Base-by-base conservation (phyloP, 2,329 filamentous ascomycete genomes). In the Chrysosporium keratinophilum region DNA sequence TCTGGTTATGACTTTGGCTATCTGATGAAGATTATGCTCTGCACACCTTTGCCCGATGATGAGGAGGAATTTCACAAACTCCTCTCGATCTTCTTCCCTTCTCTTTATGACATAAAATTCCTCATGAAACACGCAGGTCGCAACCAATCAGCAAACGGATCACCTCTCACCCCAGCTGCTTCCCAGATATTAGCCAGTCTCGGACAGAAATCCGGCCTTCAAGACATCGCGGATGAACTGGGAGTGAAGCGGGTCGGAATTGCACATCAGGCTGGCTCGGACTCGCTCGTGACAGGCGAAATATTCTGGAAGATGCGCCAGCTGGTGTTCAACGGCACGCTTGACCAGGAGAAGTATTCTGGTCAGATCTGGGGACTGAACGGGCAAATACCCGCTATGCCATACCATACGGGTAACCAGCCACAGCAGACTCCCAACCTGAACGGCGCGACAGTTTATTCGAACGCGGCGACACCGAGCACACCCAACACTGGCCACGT, bases 1-100 rank as follows among this genome's bases (percentile, higher is more conserved):
- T 93, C 88, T 28, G 93, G 91, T 57, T 98, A 98, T 71, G 93
- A 98, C 73, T 97, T 98, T 71, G 93, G 90, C 47, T 97, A 97
- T 65, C 77, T 98, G 45, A 90, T 94, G 65, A 98, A 98, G 73
- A 83, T 96, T 55, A 83, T 98, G 68, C 84, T 87, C 54, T 87
- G 87, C 71, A 80, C 83, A 60, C 82, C 85, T 43, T 77, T 98
- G 6, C 93, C 93, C 0, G 87, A 89, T 61, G 88, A 95, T 61
- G 93, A 97, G 67, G 79, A 84, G 48, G 84, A 93, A 59, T 98
- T 97, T 68, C 87, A 94, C 66, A 81, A 84, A 63, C 80, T 91
- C 46, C 88, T 97, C 71, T 87, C 87, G 66, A 84, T 88, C 45
- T 97, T 91, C 76, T 98, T 98, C 69, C 93, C 93, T 0, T 85